Base-by-base conservation (phyloP, 495 filamentous ascomycete genomes). In the Cladorrhinum samala region DNA sequence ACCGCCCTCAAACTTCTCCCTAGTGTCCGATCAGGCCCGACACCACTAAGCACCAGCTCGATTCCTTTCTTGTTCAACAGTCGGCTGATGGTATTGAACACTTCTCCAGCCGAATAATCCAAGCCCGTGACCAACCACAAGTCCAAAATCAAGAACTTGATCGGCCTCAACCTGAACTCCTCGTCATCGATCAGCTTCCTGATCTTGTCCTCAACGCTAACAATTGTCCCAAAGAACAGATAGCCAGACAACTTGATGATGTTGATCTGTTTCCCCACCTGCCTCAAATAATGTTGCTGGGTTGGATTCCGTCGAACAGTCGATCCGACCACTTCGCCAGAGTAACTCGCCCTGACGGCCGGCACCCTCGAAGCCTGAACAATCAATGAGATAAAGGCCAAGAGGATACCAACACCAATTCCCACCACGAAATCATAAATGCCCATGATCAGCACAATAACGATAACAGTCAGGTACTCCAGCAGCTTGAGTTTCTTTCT, bases 381-480 rank as follows among this genome's bases (percentile, higher is more conserved):
- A 16, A 95, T 91, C 52, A 88, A 87, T 43, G 85, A 90, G 52
- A 94, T 79, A 58, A 93, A 97, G 2, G 94, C 94, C 46, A 97
- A 72, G 11, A 94, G 80, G 52, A 98, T 94, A 19, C 93, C 93
- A 49, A 92, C 79, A 9, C 95, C 80, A 30, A 98, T 96, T 24
- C 94, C 93, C 21, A 87, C 79, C 4, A 97, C 93, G 63, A 98
- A 97, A 66, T 98, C 93, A 72, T 90, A 94, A 21, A 86, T 83
- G 4, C 94, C 94, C 94, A 98, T 98, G 17, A 91, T 87, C 25
- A 95, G 74, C 4, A 96, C 89, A 58, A 98, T 97, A n/a, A 83
- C 84, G 49, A 95, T 72, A 50, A 96, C 90, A 11, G 93, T 97
- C 42, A 93, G 61, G 66, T 96, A 98, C 65, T 98, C 93, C 9